Evolutionary conservation across 2,329 filamentous ascomycete genomes (phyloP), one percentile per base, ranked within the genome.

Genomic region (Pseudocercospora crystallina): DNA sequence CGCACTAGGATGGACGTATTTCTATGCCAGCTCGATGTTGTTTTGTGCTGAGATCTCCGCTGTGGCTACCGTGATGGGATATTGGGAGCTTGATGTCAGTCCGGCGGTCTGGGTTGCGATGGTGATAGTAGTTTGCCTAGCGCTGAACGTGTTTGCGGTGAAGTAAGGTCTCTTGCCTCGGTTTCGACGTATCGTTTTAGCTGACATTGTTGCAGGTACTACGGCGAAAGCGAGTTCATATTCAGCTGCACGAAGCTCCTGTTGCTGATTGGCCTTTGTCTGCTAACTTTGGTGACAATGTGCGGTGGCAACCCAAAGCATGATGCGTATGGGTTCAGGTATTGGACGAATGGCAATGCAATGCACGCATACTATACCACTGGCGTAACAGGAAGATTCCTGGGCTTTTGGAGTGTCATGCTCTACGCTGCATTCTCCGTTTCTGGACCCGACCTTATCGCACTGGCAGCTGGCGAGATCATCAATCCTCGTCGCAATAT

Each of bases 401-500:
- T 67, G 45, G 71, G 70, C n/a, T 72, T 73, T 64, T 54, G 51
- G 47, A 80, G 79, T 8, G 84, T 83, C 39, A 80, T 89, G 71
- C 81, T 87, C 60, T 86, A 83, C 29, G 86, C 86, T 1, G 86
- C 85, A 3, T 90, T 90, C 58, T 85, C 86, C 5, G 47, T 54
- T 3, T 35, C 47, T 12, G 51, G 46, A 5, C 46, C 51, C 13
- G 51, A 54, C 8, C 42, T 54, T 13, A 45, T 56, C 14, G 54
- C 56, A 2, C 32, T 59, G 12, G 51, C 49, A 7, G 51, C 54
- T 12, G 56, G 53, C 13, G 54, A 59, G 37, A 54, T 51, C 14
- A 39, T 33, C 15, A 49, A 53, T 20, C 56, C 56, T 13, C 51
- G 56, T 14, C 43, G 51, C 5, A 53, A 51, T 15, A 49, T 59